Percentiles rank a stretch among this genome's conserved stretches.
Conservation (phyloP, 148 eudicot species). For the Rhododendron mucronatum region DNA sequence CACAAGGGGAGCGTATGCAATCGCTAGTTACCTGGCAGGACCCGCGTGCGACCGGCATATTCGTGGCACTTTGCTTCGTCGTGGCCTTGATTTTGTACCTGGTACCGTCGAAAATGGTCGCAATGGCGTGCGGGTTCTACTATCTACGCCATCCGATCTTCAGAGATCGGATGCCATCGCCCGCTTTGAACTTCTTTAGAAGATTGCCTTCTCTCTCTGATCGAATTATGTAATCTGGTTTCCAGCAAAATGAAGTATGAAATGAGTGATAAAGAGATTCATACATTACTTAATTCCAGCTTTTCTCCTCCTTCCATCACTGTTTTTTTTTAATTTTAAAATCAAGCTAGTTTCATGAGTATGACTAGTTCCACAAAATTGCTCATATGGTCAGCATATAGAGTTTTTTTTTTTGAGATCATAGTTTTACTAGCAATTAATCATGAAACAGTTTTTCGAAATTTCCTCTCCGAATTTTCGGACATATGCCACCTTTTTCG, state of each 20-base stretch:
- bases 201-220: conserved; percentile 87
- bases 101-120: conserved; percentile 89
- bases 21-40: conserved; percentile 86
- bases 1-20: conserved; percentile 81
- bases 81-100: conserved; percentile 70
- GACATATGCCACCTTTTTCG: too few species aligned
- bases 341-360: too few species aligned
- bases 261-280: not conserved
- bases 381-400: too few species aligned
- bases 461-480: too few species aligned
- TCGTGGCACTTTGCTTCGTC: conserved; percentile 64
- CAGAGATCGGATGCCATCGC: conserved; percentile 82
- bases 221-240: conserved; percentile 36
- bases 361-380: too few species aligned
- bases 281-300: not conserved
- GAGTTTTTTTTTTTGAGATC: too few species aligned
- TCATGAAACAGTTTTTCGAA: too few species aligned
- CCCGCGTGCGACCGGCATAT: conserved; percentile 88
- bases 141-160: conserved; percentile 80
- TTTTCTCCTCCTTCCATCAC: not conserved
- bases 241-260: not conserved
- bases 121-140: conserved; percentile 82
- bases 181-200: conserved; percentile 70
- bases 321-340: too few species aligned
- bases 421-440: too few species aligned